A percentile compares a stretch with the other conserved stretches of the same genome.
These are phyloP conservation scores for Leishmania major DNA, from an alignment of 208 protist genomes.

Conservation along the genomic window DNA sequence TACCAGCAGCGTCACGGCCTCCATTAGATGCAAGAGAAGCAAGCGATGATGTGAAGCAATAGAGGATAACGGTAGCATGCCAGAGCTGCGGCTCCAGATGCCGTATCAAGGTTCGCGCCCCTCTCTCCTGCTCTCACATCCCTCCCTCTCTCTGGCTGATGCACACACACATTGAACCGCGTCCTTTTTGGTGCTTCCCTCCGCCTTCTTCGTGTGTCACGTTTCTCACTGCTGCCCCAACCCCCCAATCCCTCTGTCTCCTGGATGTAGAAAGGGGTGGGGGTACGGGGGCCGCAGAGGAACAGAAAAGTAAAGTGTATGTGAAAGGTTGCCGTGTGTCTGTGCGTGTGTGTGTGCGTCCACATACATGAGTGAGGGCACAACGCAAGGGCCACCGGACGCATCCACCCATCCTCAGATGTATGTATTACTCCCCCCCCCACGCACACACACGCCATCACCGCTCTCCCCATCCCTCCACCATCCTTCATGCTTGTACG, in stretches of 20 bases:
- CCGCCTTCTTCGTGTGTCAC: too few species aligned
- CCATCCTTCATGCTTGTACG: not conserved
- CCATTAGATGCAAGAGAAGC: not conserved
- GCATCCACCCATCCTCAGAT: not conserved
- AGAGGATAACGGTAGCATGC: too few species aligned
- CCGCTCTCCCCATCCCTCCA: not conserved
- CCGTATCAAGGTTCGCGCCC: not conserved
- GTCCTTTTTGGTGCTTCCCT: too few species aligned
- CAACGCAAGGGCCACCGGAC: not conserved
- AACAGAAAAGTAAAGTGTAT: too few species aligned
- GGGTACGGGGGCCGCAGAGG: too few species aligned
- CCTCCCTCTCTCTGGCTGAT: not conserved
- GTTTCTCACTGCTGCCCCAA: too few species aligned
- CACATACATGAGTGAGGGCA: not conserved
- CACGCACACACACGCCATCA: not conserved
- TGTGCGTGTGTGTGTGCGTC: constrained; percentile 11
- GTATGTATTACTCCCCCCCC: not conserved
- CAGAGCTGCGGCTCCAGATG: not conserved
- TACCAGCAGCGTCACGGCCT: not conserved
- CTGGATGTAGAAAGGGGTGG: too few species aligned
- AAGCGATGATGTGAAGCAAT: not conserved
- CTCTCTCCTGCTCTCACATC: not conserved
- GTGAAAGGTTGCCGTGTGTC: too few species aligned
- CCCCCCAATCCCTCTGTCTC: too few species aligned
- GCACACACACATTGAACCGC: too few species aligned